phyloP scores from a whole-genome alignment of 108 stramenopile genomes.

The Nitzschia inconspicua region DNA sequence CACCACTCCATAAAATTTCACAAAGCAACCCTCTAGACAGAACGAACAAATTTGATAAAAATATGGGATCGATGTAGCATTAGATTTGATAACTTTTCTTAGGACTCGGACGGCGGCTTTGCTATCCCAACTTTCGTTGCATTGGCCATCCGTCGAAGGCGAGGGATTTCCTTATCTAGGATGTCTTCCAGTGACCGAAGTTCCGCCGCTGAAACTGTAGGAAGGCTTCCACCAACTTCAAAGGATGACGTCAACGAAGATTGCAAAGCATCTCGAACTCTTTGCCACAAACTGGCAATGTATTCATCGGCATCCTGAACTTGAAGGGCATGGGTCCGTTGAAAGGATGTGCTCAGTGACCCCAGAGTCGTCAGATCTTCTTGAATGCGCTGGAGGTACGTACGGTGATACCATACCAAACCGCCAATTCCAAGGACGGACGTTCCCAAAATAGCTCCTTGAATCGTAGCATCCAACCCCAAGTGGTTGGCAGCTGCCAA shows the following conservation, averaged over 20 bases:
- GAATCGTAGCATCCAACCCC: slow-evolving; percentile 24
- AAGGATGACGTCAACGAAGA: slow-evolving; percentile 53
- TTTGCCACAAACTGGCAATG: slow-evolving; percentile 80
- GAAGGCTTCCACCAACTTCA: slow-evolving; percentile 35
- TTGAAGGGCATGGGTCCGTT: slow-evolving; percentile 76
- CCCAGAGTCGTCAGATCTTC: slow-evolving; percentile 51
- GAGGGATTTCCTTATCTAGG: slow-evolving; percentile 82
- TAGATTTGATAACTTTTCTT: too few relatives aligned
- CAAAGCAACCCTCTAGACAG: too few relatives aligned
- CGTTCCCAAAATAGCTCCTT: slow-evolving; percentile 61
- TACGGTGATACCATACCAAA: slow-evolving; percentile 70
- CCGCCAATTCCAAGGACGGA: slow-evolving; percentile 70
- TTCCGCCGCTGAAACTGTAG: slow-evolving; percentile 52
- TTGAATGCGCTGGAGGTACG: slow-evolving; percentile 56
- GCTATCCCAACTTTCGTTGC: too few relatives aligned
- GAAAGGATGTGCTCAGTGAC: slow-evolving; percentile 67
- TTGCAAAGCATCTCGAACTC: slow-evolving; percentile 66
- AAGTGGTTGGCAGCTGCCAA: slow-evolving; percentile 18
- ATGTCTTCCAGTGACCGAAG: slow-evolving; percentile 66
- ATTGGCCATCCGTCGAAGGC: slow-evolving; percentile 65
- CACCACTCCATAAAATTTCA: too few relatives aligned
- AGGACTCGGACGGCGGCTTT: too few relatives aligned
- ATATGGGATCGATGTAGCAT: too few relatives aligned
- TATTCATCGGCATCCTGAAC: slow-evolving; percentile 89
- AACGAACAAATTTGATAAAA: too few relatives aligned